Evolutionary conservation across 2,329 filamentous ascomycete species (phyloP).

Genomic region (Aspergillus arachidicola): DNA sequence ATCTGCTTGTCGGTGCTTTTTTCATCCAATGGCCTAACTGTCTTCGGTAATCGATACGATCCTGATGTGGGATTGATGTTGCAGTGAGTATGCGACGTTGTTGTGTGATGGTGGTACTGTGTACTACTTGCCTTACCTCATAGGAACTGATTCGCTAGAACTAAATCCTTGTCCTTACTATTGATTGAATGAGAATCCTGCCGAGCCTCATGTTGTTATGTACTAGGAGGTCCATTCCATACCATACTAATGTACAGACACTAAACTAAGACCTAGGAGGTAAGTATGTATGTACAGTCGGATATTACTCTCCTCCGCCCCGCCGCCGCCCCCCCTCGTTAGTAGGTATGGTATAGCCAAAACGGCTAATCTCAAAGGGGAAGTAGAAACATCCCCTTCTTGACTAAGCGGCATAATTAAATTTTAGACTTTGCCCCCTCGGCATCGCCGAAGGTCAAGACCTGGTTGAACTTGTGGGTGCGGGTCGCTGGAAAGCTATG

Average conservation of each 20-base stretch:
- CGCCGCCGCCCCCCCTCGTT: neutral
- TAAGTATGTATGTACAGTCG: neutral
- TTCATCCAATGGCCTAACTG: conserved; percentile 3
- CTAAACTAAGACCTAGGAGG: too few species aligned
- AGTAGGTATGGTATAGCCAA: too few species aligned
- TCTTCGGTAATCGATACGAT: conserved; percentile 18
- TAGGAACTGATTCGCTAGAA: neutral
- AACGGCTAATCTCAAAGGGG: neutral
- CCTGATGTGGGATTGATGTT: conserved; percentile 5
- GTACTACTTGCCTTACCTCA: neutral
- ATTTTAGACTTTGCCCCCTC: neutral
- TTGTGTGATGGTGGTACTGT: neutral
- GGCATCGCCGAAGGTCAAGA: neutral
- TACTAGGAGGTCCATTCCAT: neutral
- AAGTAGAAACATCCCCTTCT: neutral
- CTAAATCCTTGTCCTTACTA: neutral
- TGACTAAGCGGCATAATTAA: neutral
- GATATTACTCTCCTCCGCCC: neutral
- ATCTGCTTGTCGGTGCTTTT: conserved; percentile 18
- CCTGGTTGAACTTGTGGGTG: neutral
- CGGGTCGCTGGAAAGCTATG: neutral
- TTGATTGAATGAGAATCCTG: neutral
- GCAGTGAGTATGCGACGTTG: neutral
- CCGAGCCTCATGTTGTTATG: neutral
- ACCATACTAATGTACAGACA: neutral